Evolutionary conservation across 176 grass and related monocot genomes (phyloP).

Genomic region (Pontederia paniculata): DNA sequence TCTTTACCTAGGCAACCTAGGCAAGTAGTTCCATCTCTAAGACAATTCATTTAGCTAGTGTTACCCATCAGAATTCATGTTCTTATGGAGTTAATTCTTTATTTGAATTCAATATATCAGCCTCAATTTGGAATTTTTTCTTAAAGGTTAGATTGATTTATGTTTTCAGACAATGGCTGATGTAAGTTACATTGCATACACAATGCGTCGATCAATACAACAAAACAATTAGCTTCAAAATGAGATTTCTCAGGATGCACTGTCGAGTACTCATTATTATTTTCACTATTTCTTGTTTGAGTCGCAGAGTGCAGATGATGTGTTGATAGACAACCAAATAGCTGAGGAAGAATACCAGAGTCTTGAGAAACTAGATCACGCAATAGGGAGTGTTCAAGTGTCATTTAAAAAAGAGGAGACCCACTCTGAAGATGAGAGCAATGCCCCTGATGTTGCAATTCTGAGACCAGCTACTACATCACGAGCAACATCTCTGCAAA

Average conservation of each 20-base stretch:
- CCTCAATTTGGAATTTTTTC: too few species aligned
- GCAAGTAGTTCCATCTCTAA: too few species aligned
- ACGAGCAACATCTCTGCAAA: slow-evolving; percentile 23
- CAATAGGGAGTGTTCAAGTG: slow-evolving; percentile 28
- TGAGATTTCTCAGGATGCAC: too few species aligned
- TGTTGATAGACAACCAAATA: slow-evolving; percentile 81
- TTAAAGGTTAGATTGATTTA: too few species aligned
- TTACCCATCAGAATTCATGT: too few species aligned
- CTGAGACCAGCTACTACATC: slow-evolving; percentile 29
- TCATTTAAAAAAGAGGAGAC: slow-evolving; percentile 38
- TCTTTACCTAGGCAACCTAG: too few species aligned
- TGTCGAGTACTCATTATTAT: not conserved
- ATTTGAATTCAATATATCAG: too few species aligned
- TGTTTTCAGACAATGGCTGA: too few species aligned
- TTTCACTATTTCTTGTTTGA: slow-evolving; percentile 11
- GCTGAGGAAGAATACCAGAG: slow-evolving; percentile 62
- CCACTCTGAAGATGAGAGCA: slow-evolving; percentile 57
- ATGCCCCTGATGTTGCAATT: slow-evolving; percentile 18
- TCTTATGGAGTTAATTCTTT: too few species aligned
- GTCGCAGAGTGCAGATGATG: slow-evolving; percentile 63
- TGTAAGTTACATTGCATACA: not conserved
- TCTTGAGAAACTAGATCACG: slow-evolving; percentile 49
- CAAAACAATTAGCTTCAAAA: too few species aligned
- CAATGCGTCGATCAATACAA: not conserved
- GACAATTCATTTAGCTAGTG: too few species aligned